Evolutionary conservation across 1,139 yeast genomes (phyloP).

Genomic region (Tardiomyces depauwii): DNA sequence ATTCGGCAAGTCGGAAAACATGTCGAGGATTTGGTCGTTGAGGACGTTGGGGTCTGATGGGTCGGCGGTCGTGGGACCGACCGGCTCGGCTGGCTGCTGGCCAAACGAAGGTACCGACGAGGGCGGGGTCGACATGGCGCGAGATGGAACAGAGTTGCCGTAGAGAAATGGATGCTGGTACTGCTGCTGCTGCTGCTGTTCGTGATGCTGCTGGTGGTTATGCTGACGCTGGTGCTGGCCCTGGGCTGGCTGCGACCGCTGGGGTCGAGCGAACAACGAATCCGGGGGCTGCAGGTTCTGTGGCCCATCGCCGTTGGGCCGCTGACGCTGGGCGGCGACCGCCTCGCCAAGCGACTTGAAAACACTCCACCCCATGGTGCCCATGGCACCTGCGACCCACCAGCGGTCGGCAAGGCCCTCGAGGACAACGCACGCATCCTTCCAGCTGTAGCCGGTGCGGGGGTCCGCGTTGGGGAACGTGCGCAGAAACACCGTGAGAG

Average conservation of each 20-base stretch:
- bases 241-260: too few relatives aligned
- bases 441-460: slow-evolving; percentile 20
- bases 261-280: too few relatives aligned
- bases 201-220: too few relatives aligned
- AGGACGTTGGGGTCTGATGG: background rate
- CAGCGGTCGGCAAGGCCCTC: slow-evolving; percentile 22
- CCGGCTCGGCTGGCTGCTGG: slow-evolving; percentile 1
- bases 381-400: slow-evolving; percentile 31
- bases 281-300: too few relatives aligned
- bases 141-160: too few relatives aligned
- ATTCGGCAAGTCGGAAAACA: slow-evolving; percentile 27
- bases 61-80: too few relatives aligned
- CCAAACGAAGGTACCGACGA: too few relatives aligned
- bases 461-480: slow-evolving; percentile 22
- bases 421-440: slow-evolving; percentile 19
- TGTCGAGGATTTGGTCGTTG: slow-evolving; percentile 18
- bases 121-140: too few relatives aligned
- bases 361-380: slow-evolving; percentile 25
- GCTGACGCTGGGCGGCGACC: background rate
- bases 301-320: too few relatives aligned
- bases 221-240: too few relatives aligned
- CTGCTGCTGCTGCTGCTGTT: too few relatives aligned
- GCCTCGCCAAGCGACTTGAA: slow-evolving; percentile 18
- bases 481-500: slow-evolving; percentile 25
- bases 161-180: too few relatives aligned